These are phyloP conservation scores for Raphanus raphanistrum DNA, from an alignment of 345 rosid species.

Conservation along the genomic window DNA sequence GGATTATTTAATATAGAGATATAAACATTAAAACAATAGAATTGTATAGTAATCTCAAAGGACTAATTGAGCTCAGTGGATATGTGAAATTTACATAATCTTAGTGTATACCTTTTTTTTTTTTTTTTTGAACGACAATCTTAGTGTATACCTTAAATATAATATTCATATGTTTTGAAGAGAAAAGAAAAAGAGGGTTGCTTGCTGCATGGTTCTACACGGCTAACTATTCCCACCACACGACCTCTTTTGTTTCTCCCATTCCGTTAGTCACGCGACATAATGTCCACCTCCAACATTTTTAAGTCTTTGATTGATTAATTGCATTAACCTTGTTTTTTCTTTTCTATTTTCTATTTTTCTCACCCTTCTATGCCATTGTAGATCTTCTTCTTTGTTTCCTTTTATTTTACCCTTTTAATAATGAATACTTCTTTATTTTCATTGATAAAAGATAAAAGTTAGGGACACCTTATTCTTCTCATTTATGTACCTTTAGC, in stretches of 20 bases:
- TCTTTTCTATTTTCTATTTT: background rate
- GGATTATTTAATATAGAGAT: background rate
- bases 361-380: background rate
- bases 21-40: background rate
- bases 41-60: background rate
- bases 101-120: background rate
- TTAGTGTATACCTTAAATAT: background rate
- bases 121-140: background rate
- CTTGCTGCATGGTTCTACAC: slow-evolving; percentile 12
- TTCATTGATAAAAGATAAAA: background rate
- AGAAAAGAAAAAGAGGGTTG: slow-evolving; percentile 4
- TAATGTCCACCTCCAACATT: background rate
- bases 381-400: background rate
- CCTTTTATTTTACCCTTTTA: background rate
- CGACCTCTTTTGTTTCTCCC: slow-evolving; percentile 16
- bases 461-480: slow-evolving; percentile 4
- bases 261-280: slow-evolving; percentile 42
- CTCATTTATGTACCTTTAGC: slow-evolving; percentile 20
- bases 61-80: background rate
- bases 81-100: background rate
- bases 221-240: slow-evolving; percentile 22
- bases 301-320: slow-evolving; percentile 18
- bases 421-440: background rate
- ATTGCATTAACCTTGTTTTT: background rate
- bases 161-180: background rate